Percentiles rank a stretch among this genome's conserved stretches.
phyloP scores from a whole-genome alignment of 257 asterid genomes.

The Catharanthus roseus region DNA sequence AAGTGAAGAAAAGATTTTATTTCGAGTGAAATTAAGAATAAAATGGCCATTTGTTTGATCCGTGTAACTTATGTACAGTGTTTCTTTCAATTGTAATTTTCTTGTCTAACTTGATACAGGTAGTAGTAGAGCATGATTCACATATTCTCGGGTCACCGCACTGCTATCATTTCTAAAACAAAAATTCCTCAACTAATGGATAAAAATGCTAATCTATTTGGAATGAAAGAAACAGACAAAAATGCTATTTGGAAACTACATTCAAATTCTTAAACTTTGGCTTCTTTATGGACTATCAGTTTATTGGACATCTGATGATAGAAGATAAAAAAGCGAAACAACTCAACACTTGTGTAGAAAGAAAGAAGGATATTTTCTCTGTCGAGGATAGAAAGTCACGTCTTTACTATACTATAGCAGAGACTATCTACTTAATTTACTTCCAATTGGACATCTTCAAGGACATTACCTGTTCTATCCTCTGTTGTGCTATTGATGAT shows the following conservation, averaged over 20 bases:
- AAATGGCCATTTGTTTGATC: neutral
- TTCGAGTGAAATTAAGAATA: neutral
- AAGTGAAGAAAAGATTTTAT: neutral
- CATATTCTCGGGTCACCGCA: neutral
- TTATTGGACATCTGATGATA: neutral
- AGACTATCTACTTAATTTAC: neutral
- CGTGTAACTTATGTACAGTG: neutral
- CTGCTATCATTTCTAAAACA: neutral
- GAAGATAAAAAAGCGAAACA: neutral
- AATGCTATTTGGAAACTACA: too few relatives aligned
- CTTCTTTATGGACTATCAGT: neutral
- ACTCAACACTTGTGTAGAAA: too few relatives aligned
- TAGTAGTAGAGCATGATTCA: neutral
- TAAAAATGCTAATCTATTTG: too few relatives aligned
- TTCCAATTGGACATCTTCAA: neutral
- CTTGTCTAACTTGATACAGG: neutral
- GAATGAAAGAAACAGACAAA: too few relatives aligned
- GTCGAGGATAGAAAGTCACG: neutral
- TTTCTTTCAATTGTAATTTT: neutral
- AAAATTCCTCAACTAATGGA: neutral
- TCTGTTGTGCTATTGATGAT: neutral
- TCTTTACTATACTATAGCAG: neutral
- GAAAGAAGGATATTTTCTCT: too few relatives aligned
- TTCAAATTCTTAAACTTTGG: neutral
- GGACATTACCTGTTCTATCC: neutral